Evolutionary conservation across 2,329 filamentous ascomycete species (phyloP).

Genomic region (Cercospora sesami): DNA sequence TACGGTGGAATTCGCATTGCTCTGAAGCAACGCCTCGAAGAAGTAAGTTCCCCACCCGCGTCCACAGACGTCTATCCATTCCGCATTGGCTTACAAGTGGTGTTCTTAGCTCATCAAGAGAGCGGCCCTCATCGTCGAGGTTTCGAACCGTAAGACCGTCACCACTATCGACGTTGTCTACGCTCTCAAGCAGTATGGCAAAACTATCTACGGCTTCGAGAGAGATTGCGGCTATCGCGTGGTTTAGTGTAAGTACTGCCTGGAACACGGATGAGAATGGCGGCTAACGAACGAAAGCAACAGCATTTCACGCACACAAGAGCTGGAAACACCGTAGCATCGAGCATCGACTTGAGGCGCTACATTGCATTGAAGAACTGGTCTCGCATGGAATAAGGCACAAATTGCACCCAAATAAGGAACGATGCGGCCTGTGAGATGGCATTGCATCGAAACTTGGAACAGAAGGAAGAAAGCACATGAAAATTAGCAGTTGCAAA

Average conservation of each 20-base stretch:
- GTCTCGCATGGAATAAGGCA: not conserved
- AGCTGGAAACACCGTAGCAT: not conserved
- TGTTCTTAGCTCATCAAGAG: not conserved
- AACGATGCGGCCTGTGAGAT: not conserved
- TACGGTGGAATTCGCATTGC: conserved; percentile 61
- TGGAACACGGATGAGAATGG: not conserved
- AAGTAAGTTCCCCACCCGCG: conserved; percentile 50
- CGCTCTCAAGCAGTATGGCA: not conserved
- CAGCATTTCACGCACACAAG: not conserved
- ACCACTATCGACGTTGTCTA: not conserved
- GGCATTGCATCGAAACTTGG: too few species aligned
- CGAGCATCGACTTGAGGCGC: rapidly evolving
- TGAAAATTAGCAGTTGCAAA: too few species aligned
- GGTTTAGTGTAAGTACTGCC: not conserved
- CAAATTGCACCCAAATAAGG: too few species aligned
- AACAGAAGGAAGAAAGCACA: too few species aligned
- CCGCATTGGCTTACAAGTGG: not conserved
- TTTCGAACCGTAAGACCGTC: not conserved
- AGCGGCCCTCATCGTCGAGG: not conserved
- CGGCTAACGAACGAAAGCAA: not conserved
- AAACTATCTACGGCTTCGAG: not conserved
- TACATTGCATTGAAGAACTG: not conserved
- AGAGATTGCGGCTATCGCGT: not conserved
- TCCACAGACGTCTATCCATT: not conserved
- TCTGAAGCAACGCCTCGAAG: conserved; percentile 54